phyloP scores from a whole-genome alignment of 2,329 filamentous ascomycete species.

The Nemania bipapillata region DNA sequence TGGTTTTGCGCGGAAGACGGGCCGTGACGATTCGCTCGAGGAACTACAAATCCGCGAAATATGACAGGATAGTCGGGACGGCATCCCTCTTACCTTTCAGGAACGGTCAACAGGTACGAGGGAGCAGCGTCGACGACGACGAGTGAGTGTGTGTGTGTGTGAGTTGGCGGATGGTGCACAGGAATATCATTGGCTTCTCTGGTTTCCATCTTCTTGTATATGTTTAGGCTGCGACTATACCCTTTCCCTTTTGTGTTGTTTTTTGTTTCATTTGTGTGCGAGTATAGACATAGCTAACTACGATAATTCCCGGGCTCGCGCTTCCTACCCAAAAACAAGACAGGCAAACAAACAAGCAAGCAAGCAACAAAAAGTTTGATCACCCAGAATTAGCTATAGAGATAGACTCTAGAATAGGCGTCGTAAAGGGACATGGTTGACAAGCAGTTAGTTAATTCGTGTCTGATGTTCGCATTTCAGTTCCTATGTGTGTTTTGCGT shows the following conservation, averaged over 20 bases:
- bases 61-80: neutral
- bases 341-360: too few species aligned
- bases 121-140: constrained; percentile 11
- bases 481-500: neutral
- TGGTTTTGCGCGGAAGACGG: too few species aligned
- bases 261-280: neutral
- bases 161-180: neutral
- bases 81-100: neutral
- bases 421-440: neutral
- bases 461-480: too few species aligned
- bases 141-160: neutral
- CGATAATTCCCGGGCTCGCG: neutral
- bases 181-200: constrained; percentile 11
- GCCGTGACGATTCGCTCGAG: neutral
- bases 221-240: constrained; percentile 33
- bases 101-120: constrained; percentile 1
- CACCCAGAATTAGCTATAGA: constrained; percentile 17
- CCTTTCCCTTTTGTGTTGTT: constrained; percentile 22
- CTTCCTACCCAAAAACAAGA: neutral
- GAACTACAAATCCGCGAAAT: neutral
- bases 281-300: constrained; percentile 6
- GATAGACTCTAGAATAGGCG: constrained; percentile 31
- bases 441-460: too few species aligned
- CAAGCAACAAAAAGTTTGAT: neutral
- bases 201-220: constrained; percentile 29